Percentiles rank a stretch among this genome's conserved stretches.
These are phyloP conservation scores for Panicum virgatum DNA, from an alignment of 202 grass and related monocot genomes.

Conservation along the genomic window DNA sequence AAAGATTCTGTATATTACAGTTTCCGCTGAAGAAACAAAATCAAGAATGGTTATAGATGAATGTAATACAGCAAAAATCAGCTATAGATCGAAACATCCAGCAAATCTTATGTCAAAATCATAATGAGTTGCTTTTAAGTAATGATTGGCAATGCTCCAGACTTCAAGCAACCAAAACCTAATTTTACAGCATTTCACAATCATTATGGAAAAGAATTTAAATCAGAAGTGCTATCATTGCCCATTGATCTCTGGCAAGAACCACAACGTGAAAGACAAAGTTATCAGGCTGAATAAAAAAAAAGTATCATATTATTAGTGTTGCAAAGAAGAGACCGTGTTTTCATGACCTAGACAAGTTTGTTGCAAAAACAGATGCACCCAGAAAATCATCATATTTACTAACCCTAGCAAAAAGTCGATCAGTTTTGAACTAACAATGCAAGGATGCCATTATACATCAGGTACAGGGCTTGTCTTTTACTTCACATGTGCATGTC, in stretches of 20 bases:
- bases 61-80: slow-evolving; percentile 4
- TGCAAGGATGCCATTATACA: neutral
- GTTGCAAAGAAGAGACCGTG: neutral
- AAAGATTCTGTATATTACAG: slow-evolving; percentile 99
- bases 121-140: neutral
- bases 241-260: neutral
- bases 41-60: slow-evolving; percentile 39
- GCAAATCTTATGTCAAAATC: slow-evolving; percentile 5
- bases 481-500: slow-evolving; percentile 24
- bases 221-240: neutral
- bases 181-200: neutral
- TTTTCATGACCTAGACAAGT: neutral
- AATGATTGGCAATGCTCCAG: neutral
- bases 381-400: neutral
- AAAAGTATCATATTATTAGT: neutral
- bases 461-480: neutral
- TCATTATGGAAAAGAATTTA: slow-evolving; percentile 7
- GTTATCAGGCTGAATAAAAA: neutral
- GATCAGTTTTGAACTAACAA: slow-evolving; percentile 21
- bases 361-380: neutral
- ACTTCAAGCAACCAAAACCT: slow-evolving; percentile 2
- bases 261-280: neutral
- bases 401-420: neutral
- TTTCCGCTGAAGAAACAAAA: slow-evolving; percentile 81
- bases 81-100: neutral